Evolutionary conservation across 129 eudicot genomes (phyloP).

Genomic region (Calendula officinalis): DNA sequence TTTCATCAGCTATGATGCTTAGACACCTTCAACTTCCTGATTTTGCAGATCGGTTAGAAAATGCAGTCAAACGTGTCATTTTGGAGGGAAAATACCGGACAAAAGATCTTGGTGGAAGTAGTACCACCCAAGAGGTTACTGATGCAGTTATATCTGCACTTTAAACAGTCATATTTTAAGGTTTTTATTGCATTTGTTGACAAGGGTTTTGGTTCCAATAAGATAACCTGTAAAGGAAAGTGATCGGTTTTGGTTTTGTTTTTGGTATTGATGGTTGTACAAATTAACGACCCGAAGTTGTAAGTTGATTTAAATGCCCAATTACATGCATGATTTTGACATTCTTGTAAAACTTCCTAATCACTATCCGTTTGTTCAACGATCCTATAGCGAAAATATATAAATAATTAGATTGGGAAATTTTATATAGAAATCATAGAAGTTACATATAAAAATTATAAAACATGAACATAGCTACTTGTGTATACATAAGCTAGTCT

Average conservation of each 20-base stretch:
- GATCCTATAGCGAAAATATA: too few relatives aligned
- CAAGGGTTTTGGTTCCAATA: conserved; percentile 20
- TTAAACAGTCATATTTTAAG: neutral
- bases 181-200: conserved; percentile 9
- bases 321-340: too few relatives aligned
- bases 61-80: conserved; percentile 62
- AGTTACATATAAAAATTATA: too few relatives aligned
- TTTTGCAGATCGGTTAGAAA: conserved; percentile 69
- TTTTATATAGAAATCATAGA: too few relatives aligned
- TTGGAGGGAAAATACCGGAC: conserved; percentile 54
- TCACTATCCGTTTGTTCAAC: too few relatives aligned
- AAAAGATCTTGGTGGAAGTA: conserved; percentile 66
- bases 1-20: conserved; percentile 83
- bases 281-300: neutral
- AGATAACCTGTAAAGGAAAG: conserved; percentile 23
- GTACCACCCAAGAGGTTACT: conserved; percentile 65
- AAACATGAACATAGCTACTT: too few relatives aligned
- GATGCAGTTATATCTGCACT: conserved; percentile 75
- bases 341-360: too few relatives aligned
- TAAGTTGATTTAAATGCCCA: neutral
- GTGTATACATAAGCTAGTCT: too few relatives aligned
- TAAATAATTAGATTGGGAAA: too few relatives aligned
- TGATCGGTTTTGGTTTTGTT: neutral
- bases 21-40: conserved; percentile 41
- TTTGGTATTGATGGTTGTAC: conserved; percentile 9